A percentile compares a stretch with the other conserved stretches of the same genome.
Evolutionary conservation across 106 monocot species (phyloP).

Genomic region (Apostasia ramifera): DNA sequence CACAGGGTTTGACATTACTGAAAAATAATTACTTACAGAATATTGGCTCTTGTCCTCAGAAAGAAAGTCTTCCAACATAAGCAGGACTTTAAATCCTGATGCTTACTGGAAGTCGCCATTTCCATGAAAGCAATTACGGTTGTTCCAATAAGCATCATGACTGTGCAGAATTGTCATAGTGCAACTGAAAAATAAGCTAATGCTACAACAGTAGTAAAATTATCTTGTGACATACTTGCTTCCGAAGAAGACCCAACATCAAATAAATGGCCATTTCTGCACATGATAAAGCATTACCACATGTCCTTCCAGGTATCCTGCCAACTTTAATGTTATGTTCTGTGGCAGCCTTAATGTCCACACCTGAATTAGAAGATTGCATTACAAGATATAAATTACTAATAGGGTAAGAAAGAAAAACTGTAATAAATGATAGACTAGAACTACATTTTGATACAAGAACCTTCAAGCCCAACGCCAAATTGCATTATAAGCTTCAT

Average conservation of each 20-base stretch:
- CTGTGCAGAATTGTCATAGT: too few species aligned
- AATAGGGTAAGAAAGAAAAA: background rate
- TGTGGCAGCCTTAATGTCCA: constrained; percentile 83
- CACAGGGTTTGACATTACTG: background rate
- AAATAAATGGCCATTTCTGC: constrained; percentile 98
- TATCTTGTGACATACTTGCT: constrained; percentile 46
- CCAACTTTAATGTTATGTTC: constrained; percentile 80
- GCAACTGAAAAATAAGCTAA: background rate
- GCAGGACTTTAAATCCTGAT: too few species aligned
- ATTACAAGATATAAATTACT: background rate
- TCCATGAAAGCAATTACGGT: too few species aligned
- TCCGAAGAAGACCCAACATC: constrained; percentile 89
- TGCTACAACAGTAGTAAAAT: background rate
- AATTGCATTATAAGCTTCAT: constrained; percentile 95
- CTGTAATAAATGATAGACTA: background rate
- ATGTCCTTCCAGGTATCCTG: constrained; percentile 70
- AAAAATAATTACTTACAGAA: background rate
- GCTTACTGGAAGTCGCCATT: too few species aligned
- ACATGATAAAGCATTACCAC: constrained; percentile 80
- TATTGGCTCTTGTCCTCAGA: too few species aligned
- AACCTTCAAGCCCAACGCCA: constrained; percentile 96
- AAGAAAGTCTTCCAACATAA: too few species aligned
- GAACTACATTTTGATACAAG: background rate
- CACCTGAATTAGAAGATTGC: constrained; percentile 30
- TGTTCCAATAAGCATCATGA: too few species aligned